Evolutionary conservation across 2,329 filamentous ascomycete species (phyloP).

Genomic region (Fusarium oxysporum): DNA sequence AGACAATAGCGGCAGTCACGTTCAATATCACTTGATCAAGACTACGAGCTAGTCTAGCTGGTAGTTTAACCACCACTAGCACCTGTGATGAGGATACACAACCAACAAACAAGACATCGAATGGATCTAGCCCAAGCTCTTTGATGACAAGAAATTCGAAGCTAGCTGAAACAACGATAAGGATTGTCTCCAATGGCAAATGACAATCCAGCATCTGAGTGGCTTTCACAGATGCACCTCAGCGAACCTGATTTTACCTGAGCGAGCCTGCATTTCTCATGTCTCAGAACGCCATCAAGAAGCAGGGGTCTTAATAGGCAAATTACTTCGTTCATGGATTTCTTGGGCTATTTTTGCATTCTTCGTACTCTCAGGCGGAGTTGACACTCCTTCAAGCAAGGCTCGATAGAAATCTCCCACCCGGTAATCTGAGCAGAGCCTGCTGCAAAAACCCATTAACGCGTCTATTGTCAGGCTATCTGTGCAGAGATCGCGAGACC

Average conservation of each 20-base stretch:
- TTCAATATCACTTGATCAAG: constrained; percentile 27
- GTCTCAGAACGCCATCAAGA: constrained; percentile 32
- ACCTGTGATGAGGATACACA: constrained; percentile 20
- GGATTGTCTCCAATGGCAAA: constrained; percentile 14
- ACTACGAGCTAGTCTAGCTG: constrained; percentile 35
- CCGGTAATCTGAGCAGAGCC: background rate
- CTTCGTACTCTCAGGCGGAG: background rate
- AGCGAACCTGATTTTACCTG: background rate
- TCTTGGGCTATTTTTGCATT: constrained; percentile 18
- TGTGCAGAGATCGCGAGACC: background rate
- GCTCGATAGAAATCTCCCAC: background rate
- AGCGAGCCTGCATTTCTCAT: constrained; percentile 21
- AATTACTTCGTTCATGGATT: background rate
- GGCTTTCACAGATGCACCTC: constrained; percentile 21
- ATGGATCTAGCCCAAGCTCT: constrained; percentile 15
- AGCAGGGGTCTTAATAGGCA: constrained; percentile 18
- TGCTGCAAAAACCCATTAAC: background rate
- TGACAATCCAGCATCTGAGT: constrained; percentile 12
- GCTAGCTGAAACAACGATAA: constrained; percentile 33
- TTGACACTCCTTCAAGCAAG: background rate
- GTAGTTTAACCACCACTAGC: constrained; percentile 26
- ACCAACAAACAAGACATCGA: constrained; percentile 37
- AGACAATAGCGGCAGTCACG: constrained; percentile 18
- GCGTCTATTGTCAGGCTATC: constrained; percentile 1
- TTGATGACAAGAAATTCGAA: background rate